A percentile compares a stretch with the other conserved stretches of the same genome.
Evolutionary conservation across 2,329 filamentous ascomycete species (phyloP).

Genomic region (Lasiodiplodia theobromae): DNA sequence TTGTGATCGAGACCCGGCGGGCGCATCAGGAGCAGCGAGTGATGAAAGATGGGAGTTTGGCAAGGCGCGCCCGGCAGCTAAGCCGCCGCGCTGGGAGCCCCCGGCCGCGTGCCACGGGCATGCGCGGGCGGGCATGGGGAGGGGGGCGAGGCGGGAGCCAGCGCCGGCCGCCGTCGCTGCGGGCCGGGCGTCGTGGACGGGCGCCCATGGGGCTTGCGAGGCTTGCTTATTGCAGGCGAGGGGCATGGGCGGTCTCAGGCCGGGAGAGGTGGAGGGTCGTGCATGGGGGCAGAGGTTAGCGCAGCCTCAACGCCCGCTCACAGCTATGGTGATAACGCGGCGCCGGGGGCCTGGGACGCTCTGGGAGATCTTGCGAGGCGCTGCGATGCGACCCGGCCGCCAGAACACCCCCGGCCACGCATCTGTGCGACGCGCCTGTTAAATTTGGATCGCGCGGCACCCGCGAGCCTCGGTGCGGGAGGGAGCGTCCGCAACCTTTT

Average conservation of each 20-base stretch:
- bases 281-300: constrained; percentile 21
- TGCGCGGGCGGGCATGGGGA: constrained; percentile 12
- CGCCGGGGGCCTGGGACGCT: constrained; percentile 12
- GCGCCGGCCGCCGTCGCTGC: constrained; percentile 17
- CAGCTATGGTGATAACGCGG: constrained; percentile 18
- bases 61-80: constrained; percentile 26
- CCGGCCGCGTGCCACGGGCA: constrained; percentile 15
- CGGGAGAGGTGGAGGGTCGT: constrained; percentile 16
- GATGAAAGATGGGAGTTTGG: constrained; percentile 27
- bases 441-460: constrained; percentile 10
- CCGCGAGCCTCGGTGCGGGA: not conserved
- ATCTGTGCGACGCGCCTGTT: constrained; percentile 10
- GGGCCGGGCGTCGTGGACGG: constrained; percentile 23
- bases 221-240: constrained; percentile 29
- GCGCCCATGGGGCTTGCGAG: constrained; percentile 15
- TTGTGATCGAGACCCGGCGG: constrained; percentile 24
- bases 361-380: constrained; percentile 21
- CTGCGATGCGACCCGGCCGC: constrained; percentile 20
- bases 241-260: constrained; percentile 29
- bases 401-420: constrained; percentile 9
- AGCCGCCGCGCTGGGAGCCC: constrained; percentile 15
- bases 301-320: constrained; percentile 11
- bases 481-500: constrained; percentile 8
- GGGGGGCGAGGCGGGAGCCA: constrained; percentile 16
- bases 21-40: constrained; percentile 20